phyloP scores from a whole-genome alignment of 176 grass and related monocot species.

The Carex cristatella region DNA sequence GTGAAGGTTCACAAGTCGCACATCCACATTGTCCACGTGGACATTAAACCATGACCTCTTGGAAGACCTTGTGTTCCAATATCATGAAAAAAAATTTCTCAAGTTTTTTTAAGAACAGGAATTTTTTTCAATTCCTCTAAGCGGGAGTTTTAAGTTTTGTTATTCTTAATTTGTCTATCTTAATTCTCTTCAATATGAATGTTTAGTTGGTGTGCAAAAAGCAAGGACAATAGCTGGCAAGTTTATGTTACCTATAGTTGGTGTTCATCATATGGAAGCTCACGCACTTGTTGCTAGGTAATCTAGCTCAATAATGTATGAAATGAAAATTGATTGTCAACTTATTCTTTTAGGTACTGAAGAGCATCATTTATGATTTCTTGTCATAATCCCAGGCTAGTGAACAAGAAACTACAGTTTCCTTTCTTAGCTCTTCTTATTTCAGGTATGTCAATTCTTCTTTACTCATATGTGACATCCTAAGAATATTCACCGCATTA shows the following conservation, averaged over 20 bases:
- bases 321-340: not conserved
- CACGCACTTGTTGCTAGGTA: slow-evolving; percentile 96
- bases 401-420: slow-evolving; percentile 70
- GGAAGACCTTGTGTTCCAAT: not conserved
- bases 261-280: slow-evolving; percentile 95
- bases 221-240: slow-evolving; percentile 66
- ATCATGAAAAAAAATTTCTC: not conserved
- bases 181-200: slow-evolving; percentile 21
- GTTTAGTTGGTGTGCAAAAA: slow-evolving; percentile 89
- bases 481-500: not conserved
- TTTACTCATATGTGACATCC: not conserved
- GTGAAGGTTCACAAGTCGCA: not conserved
- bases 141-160: not conserved
- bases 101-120: not conserved
- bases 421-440: slow-evolving; percentile 97
- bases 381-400: slow-evolving; percentile 48
- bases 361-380: slow-evolving; percentile 21
- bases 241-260: slow-evolving; percentile 71
- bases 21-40: not conserved
- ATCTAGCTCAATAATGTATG: not conserved
- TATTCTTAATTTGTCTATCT: slow-evolving; percentile 4
- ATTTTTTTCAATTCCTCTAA: not conserved
- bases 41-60: not conserved
- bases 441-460: slow-evolving; percentile 60
- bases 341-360: not conserved